Evolutionary conservation across 495 filamentous ascomycete species (phyloP), one percentile per base, ranked within the genome.

Genomic region (Penicillium ucsense): DNA sequence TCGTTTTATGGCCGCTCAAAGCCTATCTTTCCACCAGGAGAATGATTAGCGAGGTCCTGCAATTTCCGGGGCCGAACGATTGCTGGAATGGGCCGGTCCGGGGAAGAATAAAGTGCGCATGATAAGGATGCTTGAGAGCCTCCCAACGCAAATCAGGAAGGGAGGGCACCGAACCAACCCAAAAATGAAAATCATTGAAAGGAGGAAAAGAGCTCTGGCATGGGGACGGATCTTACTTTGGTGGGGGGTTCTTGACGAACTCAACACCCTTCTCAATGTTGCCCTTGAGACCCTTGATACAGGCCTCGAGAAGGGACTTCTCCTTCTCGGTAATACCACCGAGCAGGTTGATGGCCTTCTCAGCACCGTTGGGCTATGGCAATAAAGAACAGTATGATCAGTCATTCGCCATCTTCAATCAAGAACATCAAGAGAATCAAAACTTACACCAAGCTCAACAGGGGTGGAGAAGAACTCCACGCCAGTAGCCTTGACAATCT

Each of bases 381-480:
- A 20, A 35, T 40, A 12, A n/a, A 42, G 49, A 20, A 20, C 20
- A 20, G 1, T 20, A 20, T 20, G 20, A 20, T 20, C 20, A 20
- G 20, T 20, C 20, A 20, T 20, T 20, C 20, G 20, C 20, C 20
- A 20, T 20, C 20, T 20, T 20, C 42, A 10, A 45, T 36, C 29
- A 35, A 34, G 34, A 34, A 35, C 28, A 12, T 33, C 30, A 31
- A 40, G 9, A 10, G 27, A 35, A 45, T 8, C 9, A 46, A 20
- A 20, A 76, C 84, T 71, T 86, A 94, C 89, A 56, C 91, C 92
- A 47, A 98, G 88, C 67, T 94, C 85, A 46, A 98, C 79, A 20
- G 89, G 91, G 47, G 90, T 88, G 38, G 92, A 95, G 78, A 98
- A 98, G 77, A 86, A 98, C 38, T 97, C 88, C 56, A 83, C 73